Conservation (phyloP, 306 rosid genomes). For the barrel medic (Medicago truncatula) region DNA sequence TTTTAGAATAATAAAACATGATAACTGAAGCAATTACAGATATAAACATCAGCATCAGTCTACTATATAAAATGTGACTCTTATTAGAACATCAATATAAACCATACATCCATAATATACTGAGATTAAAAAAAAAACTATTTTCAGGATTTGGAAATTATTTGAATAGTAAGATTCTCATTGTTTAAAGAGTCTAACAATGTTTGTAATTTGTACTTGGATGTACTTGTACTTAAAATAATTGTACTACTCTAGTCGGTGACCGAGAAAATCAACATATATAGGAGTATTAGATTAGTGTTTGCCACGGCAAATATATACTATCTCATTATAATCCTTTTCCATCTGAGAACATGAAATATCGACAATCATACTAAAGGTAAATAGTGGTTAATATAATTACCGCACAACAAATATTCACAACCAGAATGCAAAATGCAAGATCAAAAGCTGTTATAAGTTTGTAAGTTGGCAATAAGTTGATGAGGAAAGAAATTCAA, state of each 20-base stretch:
- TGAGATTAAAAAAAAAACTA: slow-evolving; percentile 1
- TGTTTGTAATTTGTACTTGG: too few species aligned
- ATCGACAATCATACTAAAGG: too few species aligned
- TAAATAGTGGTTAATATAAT: too few species aligned
- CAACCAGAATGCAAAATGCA: neutral
- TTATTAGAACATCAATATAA: neutral
- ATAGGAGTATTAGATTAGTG: too few species aligned
- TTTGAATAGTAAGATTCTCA: neutral
- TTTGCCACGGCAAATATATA: too few species aligned
- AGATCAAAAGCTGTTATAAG: neutral
- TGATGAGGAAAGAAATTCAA: neutral
- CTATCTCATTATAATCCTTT: too few species aligned
- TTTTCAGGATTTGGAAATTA: neutral
- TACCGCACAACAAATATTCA: too few species aligned
- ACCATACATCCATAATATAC: neutral
- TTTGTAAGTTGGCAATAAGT: neutral
- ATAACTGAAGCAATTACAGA: neutral
- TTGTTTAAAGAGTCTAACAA: neutral
- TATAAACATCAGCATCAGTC: slow-evolving; percentile 8
- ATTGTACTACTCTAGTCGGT: too few species aligned
- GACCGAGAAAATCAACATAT: too few species aligned
- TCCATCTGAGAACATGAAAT: too few species aligned
- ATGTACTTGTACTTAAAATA: neutral
- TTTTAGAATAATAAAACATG: too few species aligned
- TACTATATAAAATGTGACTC: neutral